Evolutionary conservation across 2,329 filamentous ascomycete species (phyloP).

Genomic region (Tolypocladium endophyticum): DNA sequence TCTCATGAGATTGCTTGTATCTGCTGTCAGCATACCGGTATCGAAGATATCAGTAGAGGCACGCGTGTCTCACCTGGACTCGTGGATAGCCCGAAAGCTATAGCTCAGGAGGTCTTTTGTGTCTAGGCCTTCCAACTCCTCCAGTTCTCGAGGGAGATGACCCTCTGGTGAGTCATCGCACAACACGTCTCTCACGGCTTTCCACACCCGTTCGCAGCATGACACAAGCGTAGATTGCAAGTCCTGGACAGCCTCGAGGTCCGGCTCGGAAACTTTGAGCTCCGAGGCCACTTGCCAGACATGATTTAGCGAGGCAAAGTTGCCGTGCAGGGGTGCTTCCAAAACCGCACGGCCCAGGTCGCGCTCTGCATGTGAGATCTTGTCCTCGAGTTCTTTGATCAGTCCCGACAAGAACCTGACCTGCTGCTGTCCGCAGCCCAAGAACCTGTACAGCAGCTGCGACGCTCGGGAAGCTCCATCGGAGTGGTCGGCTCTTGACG

Average conservation of each 20-base stretch:
- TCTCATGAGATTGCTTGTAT: slow-evolving; percentile 57
- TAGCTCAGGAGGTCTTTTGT: slow-evolving; percentile 90
- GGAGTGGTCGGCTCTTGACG: slow-evolving; percentile 81
- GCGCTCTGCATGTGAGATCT: slow-evolving; percentile 49
- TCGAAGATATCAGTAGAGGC: neutral
- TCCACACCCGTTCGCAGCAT: slow-evolving; percentile 64
- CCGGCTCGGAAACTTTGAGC: slow-evolving; percentile 23
- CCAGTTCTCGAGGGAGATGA: slow-evolving; percentile 66
- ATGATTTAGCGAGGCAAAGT: slow-evolving; percentile 55
- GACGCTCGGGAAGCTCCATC: slow-evolving; percentile 78
- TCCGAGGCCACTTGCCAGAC: slow-evolving; percentile 41
- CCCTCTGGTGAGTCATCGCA: slow-evolving; percentile 95
- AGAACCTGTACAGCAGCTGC: slow-evolving; percentile 55
- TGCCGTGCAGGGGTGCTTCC: slow-evolving; percentile 57
- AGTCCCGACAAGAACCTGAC: slow-evolving; percentile 45
- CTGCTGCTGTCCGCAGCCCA: slow-evolving; percentile 29
- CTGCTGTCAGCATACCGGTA: neutral
- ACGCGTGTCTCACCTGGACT: slow-evolving; percentile 61
- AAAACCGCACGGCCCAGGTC: slow-evolving; percentile 59
- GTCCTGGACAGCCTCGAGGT: slow-evolving; percentile 22
- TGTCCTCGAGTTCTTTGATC: slow-evolving; percentile 51
- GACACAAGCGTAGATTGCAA: slow-evolving; percentile 47
- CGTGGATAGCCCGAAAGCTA: slow-evolving; percentile 89
- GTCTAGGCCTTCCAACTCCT: slow-evolving; percentile 58
- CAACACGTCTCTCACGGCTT: slow-evolving; percentile 61